Conservation (phyloP, 2,329 filamentous ascomycete species). For the Diplodia scrobiculata region DNA sequence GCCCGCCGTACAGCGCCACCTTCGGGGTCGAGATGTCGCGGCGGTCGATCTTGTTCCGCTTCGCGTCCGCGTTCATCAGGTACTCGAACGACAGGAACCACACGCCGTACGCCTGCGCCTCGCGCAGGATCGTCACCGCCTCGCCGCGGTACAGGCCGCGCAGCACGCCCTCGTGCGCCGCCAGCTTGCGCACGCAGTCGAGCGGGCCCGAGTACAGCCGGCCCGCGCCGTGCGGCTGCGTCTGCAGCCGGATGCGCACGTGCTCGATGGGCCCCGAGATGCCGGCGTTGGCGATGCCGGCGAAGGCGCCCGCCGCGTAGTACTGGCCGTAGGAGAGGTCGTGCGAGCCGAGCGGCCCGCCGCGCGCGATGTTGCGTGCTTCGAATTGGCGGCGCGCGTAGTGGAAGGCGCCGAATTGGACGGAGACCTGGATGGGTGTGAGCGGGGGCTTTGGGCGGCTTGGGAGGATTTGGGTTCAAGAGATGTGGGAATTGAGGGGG, state of each 20-base stretch:
- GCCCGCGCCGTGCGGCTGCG: constrained; percentile 82
- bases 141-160: constrained; percentile 83
- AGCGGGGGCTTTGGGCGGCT: neutral
- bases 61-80: constrained; percentile 87
- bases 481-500: no score
- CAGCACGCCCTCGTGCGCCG: constrained; percentile 66
- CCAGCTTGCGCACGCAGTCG: constrained; percentile 87
- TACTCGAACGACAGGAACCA: constrained; percentile 97
- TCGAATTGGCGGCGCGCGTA: constrained; percentile 86
- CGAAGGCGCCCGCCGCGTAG: constrained; percentile 87
- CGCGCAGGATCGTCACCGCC: constrained; percentile 80
- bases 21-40: constrained; percentile 80
- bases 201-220: constrained; percentile 80
- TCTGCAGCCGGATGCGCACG: constrained; percentile 92
- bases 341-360: constrained; percentile 37
- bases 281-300: constrained; percentile 83
- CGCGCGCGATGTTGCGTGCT: constrained; percentile 62
- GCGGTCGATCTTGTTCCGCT: constrained; percentile 72
- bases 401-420: constrained; percentile 98
- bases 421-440: constrained; percentile 60
- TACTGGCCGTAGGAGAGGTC: constrained; percentile 79
- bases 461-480: no score
- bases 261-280: constrained; percentile 94
- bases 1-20: constrained; percentile 85
- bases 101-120: constrained; percentile 90